These are phyloP conservation scores for Thermomyces lanuginosus DNA, from an alignment of 2,329 filamentous ascomycete species.

Conservation along the genomic window DNA sequence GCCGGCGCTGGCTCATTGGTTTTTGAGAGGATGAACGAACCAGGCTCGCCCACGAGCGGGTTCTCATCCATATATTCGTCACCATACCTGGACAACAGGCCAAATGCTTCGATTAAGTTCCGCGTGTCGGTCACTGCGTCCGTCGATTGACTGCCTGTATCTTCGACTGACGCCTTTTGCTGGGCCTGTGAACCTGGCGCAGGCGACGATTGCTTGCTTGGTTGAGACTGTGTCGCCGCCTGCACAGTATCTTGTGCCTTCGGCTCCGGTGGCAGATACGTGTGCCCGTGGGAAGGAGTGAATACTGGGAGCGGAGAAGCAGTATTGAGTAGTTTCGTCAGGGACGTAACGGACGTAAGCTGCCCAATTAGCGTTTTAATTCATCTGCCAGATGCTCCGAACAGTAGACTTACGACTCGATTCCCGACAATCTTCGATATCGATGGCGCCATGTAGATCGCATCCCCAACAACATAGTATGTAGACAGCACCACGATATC, in stretches of 20 bases:
- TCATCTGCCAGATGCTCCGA: not conserved
- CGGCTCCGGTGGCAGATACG: conserved; percentile 37
- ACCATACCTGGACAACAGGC: conserved; percentile 36
- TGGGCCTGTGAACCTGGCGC: conserved; percentile 24
- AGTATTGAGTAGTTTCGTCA: conserved; percentile 39
- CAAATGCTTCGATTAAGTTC: conserved; percentile 33
- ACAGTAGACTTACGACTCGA: conserved; percentile 30
- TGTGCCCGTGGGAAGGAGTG: conserved; percentile 43
- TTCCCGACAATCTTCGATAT: conserved; percentile 42
- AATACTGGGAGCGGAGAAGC: conserved; percentile 40
- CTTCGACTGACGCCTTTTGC: conserved; percentile 12
- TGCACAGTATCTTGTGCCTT: conserved; percentile 22
- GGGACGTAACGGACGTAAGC: conserved; percentile 39
- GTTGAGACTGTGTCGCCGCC: conserved; percentile 18
- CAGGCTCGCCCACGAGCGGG: conserved; percentile 46
- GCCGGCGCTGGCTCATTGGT: conserved; percentile 15
- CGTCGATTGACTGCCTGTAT: conserved; percentile 12
- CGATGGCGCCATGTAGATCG: conserved; percentile 46
- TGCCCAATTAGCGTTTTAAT: conserved; percentile 12
- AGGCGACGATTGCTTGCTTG: conserved; percentile 34
- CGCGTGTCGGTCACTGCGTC: no score
- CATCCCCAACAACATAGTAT: conserved; percentile 45
- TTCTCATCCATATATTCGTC: conserved; percentile 50
- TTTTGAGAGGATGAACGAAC: conserved; percentile 41
- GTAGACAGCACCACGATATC: conserved; percentile 39